Evolutionary conservation across 306 rosid species (phyloP), one percentile per base, ranked within the genome.

Genomic region (Neltuma alba): DNA sequence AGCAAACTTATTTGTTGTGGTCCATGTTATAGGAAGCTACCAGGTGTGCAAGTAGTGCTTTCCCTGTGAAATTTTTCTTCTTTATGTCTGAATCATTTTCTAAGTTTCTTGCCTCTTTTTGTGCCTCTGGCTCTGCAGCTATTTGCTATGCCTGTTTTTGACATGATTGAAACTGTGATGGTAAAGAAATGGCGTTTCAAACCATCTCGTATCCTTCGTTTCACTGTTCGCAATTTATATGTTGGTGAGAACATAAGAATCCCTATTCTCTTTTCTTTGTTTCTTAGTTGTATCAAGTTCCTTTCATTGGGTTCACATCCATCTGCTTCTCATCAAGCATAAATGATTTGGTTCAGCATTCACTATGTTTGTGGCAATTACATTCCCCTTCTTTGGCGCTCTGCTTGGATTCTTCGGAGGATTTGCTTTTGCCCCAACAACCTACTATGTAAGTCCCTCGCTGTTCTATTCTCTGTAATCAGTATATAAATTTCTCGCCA

Each of bases 111-210:
- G 16, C 7, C 47, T 82, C 30, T 33, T 10, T 40, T 60, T 44
- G 6, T 74, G 62, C 16, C 37, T 55, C 0, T 64, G 25, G n/a
- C 37, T 66, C 1, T 64, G 20, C 38, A 91, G 97, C 76, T 93
- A 7, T 90, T 75, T 80, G 98, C 98, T 44, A 93, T 93, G 93
- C 96, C 98, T 0, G 98, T 90, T 33, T 92, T 93, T 80, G 92
- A 90, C 91, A 92, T 94, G 97, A 86, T 92, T 0, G 96, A 94
- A 62, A 89, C 94, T 0, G 7, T 92, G 2, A 7, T 92, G 80
- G 89, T 94, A 2, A 94, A 85, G 85, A 76, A 81, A 60, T 31
- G 78, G 76, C 83, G 40, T 33, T 94, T 86, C 83, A 85, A 33
- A 69, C 98, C 94, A 11, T 81, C 52, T 13, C 3, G 77, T 23